phyloP scores from a whole-genome alignment of 2,329 filamentous ascomycete species.

The Knufia fluminis region DNA sequence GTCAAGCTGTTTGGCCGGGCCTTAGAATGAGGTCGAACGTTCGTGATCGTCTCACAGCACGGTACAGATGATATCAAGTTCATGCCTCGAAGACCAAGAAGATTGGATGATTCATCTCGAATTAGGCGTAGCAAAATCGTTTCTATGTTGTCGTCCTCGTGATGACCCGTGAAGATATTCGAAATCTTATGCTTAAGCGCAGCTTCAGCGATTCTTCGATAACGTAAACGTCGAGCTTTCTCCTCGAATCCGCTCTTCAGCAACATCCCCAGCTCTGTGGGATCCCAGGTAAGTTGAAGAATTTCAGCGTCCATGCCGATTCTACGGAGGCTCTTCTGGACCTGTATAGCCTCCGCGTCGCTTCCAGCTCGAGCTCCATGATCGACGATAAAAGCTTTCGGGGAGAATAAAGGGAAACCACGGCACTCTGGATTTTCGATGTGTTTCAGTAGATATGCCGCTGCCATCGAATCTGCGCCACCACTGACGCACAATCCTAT shows the following conservation, averaged over 20 bases:
- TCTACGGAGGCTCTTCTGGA: conserved; percentile 36
- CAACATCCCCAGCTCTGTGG: conserved; percentile 28
- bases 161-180: conserved; percentile 71
- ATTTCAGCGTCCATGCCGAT: conserved; percentile 35
- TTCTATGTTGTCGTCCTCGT: conserved; percentile 84
- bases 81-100: conserved; percentile 19
- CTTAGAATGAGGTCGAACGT: conserved; percentile 9
- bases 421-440: conserved; percentile 25
- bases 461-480: conserved; percentile 94
- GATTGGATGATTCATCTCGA: conserved; percentile 11
- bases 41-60: conserved; percentile 17
- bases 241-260: conserved; percentile 63
- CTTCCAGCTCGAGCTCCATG: conserved; percentile 50
- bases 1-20: conserved; percentile 5
- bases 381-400: conserved; percentile 50
- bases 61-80: conserved; percentile 11
- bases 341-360: conserved; percentile 44
- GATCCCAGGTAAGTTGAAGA: conserved; percentile 44
- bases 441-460: conserved; percentile 62
- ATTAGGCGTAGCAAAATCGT: conserved; percentile 70
- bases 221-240: conserved; percentile 63
- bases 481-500: conserved; percentile 67
- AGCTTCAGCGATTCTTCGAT: conserved; percentile 56
- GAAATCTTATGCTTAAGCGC: conserved; percentile 46
- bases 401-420: conserved; percentile 28